Percentiles rank a stretch among this genome's conserved stretches.
These are phyloP conservation scores for Pichia exigua DNA, from an alignment of 805 yeast species.

Conservation along the genomic window DNA sequence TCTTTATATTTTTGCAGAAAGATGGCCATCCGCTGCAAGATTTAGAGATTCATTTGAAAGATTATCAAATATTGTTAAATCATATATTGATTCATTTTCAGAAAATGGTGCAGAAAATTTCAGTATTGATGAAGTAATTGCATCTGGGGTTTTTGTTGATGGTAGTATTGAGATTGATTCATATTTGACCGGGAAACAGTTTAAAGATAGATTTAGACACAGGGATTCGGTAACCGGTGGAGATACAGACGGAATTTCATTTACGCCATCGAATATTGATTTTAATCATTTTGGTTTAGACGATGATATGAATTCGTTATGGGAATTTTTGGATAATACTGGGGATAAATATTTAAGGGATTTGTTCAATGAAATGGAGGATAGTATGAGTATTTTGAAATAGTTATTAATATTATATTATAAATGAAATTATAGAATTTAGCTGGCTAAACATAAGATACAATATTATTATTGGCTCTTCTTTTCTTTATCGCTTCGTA, in stretches of 20 bases:
- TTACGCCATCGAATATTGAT: neutral
- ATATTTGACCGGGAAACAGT: slow-evolving; percentile 6
- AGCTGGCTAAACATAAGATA: neutral
- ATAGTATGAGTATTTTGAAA: slow-evolving; percentile 4
- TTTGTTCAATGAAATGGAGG: slow-evolving; percentile 26
- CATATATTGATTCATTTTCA: slow-evolving; percentile 1
- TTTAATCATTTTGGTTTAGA: neutral
- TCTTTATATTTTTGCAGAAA: slow-evolving; percentile 25
- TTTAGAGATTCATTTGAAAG: slow-evolving; percentile 27
- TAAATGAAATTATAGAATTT: neutral
- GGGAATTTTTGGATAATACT: slow-evolving; percentile 27
- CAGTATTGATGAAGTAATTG: neutral
- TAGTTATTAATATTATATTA: neutral
- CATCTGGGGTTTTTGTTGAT: slow-evolving; percentile 11
- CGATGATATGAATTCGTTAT: slow-evolving; percentile 12
- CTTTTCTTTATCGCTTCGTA: slow-evolving; percentile 21
- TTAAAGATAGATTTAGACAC: slow-evolving; percentile 1
- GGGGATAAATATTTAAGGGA: slow-evolving; percentile 26
- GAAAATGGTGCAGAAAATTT: neutral
- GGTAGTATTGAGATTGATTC: slow-evolving; percentile 14
- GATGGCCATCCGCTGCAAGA: slow-evolving; percentile 20
- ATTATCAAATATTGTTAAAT: slow-evolving; percentile 14
- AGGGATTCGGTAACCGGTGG: slow-evolving; percentile 1
- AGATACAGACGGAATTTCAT: slow-evolving; percentile 5
- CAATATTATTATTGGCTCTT: neutral